Base-by-base conservation (phyloP, 2,329 filamentous ascomycete species). In the Botrytis cinerea region DNA sequence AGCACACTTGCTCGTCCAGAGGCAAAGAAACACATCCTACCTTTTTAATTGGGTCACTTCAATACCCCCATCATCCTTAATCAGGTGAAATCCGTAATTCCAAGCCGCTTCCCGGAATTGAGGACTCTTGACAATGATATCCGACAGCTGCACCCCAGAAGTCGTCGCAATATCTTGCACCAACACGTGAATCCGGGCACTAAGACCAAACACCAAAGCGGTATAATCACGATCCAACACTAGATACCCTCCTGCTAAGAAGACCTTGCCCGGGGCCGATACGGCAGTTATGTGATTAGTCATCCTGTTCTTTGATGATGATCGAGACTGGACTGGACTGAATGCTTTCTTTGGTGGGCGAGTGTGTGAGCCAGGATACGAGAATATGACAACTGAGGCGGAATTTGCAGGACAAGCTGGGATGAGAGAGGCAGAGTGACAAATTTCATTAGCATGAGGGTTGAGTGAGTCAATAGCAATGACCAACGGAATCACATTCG, bases 261-360 rank as follows among this genome's bases (percentile, higher is more conserved):
- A 89, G 75, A 99, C 96, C 85, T 99, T 99, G 78, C 96, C 96
- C 28, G 96, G 96, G 35, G 96, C 95, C 76, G 96, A 98, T 77
- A 97, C 89, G 80, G 78, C 80, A 2, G 79, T 81, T 8, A 75
- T 60, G 74, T 76, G 77, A 38, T 57, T 48, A 48, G 61, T 59
- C 40, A 67, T 67, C 22, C 10, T 59, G 66, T 43, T 43, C 25
- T 28, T 45, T 16, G n/a, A n/a, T 45, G 46, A 22, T 59, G 66
- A 12, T 40, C 20, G 64, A 54, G 46, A 38, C 9, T 40, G 32
- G 64, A 54, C n/a, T 20, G 61, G 61, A 45, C 18, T 64, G 38
- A 43, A 28, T 46, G n/a, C 5, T 64, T 45, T 32, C 32, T 3
- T 32, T 64, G 40, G 40, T 64, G 28, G 25, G 43, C 43, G 28